Conservation (phyloP, 2,329 filamentous ascomycete species). For the Verticillium alfalfae region DNA sequence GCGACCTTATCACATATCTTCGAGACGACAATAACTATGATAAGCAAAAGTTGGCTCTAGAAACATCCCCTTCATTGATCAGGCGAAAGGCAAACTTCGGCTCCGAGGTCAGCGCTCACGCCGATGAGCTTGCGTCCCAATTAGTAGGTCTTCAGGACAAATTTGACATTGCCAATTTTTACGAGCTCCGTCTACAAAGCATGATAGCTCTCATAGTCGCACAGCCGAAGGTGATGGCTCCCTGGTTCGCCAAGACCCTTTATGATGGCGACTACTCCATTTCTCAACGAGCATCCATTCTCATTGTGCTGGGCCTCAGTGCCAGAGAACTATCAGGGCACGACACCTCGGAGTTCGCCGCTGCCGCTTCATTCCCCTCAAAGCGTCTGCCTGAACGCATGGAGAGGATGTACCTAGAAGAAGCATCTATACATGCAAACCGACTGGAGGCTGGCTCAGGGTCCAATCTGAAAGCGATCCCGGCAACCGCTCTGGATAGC, state of each 20-base stretch:
- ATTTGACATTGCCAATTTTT: slow-evolving; percentile 74
- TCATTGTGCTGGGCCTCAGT: slow-evolving; percentile 75
- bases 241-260: slow-evolving; percentile 78
- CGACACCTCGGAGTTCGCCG: slow-evolving; percentile 48
- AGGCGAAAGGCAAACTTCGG: slow-evolving; percentile 85
- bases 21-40: slow-evolving; percentile 81
- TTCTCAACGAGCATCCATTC: slow-evolving; percentile 73
- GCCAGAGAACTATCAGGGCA: slow-evolving; percentile 82
- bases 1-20: slow-evolving; percentile 74
- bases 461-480: slow-evolving; percentile 43
- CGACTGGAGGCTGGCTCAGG: slow-evolving; percentile 6
- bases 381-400: slow-evolving; percentile 71
- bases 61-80: slow-evolving; percentile 73
- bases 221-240: slow-evolving; percentile 70
- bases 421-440: slow-evolving; percentile 10
- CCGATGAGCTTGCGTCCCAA: slow-evolving; percentile 70
- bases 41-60: slow-evolving; percentile 72
- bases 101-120: slow-evolving; percentile 79
- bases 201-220: slow-evolving; percentile 78
- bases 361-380: slow-evolving; percentile 63
- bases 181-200: slow-evolving; percentile 68
- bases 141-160: slow-evolving; percentile 80
- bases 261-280: slow-evolving; percentile 92
- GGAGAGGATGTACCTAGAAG: slow-evolving; percentile 60
- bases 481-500: slow-evolving; percentile 56